Percentiles rank a stretch among this genome's conserved stretches.
Conservation (phyloP, 2,329 filamentous ascomycete species). For the Trichothecium roseum region DNA sequence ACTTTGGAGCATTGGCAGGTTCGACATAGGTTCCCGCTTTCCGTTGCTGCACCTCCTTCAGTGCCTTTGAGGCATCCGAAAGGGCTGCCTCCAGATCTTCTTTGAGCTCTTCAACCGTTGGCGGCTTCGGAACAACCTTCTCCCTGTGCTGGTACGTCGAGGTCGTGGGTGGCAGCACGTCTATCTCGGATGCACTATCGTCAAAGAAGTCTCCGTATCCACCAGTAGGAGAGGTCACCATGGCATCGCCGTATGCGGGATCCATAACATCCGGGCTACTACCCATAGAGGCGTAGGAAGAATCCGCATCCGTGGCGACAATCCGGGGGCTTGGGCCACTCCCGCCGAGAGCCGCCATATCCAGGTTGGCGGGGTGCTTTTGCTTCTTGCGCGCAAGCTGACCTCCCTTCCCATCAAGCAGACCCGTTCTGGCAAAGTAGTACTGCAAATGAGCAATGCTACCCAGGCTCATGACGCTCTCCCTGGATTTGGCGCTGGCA, state of each 20-base stretch:
- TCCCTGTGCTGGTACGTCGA: constrained; percentile 89
- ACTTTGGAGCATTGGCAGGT: constrained; percentile 15
- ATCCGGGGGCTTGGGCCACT: constrained; percentile 22
- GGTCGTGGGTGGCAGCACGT: constrained; percentile 91
- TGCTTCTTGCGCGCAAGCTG: constrained; percentile 68
- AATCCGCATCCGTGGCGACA: constrained; percentile 41
- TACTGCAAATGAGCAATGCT: constrained; percentile 97
- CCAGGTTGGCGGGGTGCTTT: constrained; percentile 46
- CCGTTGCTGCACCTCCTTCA: constrained; percentile 45
- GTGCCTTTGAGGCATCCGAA: constrained; percentile 54
- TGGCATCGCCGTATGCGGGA: constrained; percentile 17
- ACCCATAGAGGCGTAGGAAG: constrained; percentile 48
- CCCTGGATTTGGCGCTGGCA: constrained; percentile 76
- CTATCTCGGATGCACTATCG: constrained; percentile 37
- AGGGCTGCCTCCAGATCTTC: constrained; percentile 55
- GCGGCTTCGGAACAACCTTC: constrained; percentile 72
- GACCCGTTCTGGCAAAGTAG: constrained; percentile 90
- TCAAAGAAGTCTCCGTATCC: constrained; percentile 30
- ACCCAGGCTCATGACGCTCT: constrained; percentile 91
- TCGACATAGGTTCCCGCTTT: constrained; percentile 19
- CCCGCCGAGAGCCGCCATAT: constrained; percentile 41
- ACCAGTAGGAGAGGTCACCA: constrained; percentile 36
- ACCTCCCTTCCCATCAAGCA: constrained; percentile 87
- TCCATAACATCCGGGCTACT: constrained; percentile 44
- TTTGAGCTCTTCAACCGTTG: constrained; percentile 71